Evolutionary conservation across 768 basidiomycete species (phyloP), one percentile per base, ranked within the genome.

Genomic region (Macrolepiota fuliginosa): DNA sequence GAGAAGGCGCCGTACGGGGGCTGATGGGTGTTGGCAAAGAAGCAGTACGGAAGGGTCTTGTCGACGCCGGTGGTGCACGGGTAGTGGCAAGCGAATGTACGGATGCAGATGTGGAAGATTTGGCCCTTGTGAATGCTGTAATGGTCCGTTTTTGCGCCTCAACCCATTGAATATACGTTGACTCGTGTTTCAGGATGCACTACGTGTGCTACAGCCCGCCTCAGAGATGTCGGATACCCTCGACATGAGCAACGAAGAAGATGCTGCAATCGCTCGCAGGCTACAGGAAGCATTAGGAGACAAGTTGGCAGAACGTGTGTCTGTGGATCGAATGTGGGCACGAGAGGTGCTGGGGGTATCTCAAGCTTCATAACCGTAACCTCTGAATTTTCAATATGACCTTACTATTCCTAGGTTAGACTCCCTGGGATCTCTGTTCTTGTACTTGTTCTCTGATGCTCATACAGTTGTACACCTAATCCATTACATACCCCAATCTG

Each of bases 1-100:
- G 94, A 58, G 92, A 96, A 73, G 94, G 96, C 46, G 92, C 96
- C 0, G 86, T 98, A 37, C 86, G 94, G 1, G 94, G 94, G 17
- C 80, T 97, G 32, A 81, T 91, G 24, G 90, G 89, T 15, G 87
- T 96, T 2, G 93, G 93, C 0, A 88, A 91, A 67, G 91, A 93
- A 64, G 92, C 92, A 10, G 85, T 94, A 7, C 76, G 90, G 40
- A 91, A 93, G 71, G 92, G 92, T 0, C 76, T 94, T 11, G 81
- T 94, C 1, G 90, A 91, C 64, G 88, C 90, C 19, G 89, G 90
- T 2, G 92, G 92, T 15, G 89, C 89, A 5, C 85, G 83, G 56
- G 83, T 90, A 4, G 83, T 94, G 3, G 90, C 88, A 2, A 84
- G 80, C 42, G 91, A 92, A 69, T 87, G 83, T 63, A 72, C 76